Evolutionary conservation across 164 flowering plant genomes (phyloP), one percentile per base, ranked within the genome.

Genomic region (Cinnamomum chago): DNA sequence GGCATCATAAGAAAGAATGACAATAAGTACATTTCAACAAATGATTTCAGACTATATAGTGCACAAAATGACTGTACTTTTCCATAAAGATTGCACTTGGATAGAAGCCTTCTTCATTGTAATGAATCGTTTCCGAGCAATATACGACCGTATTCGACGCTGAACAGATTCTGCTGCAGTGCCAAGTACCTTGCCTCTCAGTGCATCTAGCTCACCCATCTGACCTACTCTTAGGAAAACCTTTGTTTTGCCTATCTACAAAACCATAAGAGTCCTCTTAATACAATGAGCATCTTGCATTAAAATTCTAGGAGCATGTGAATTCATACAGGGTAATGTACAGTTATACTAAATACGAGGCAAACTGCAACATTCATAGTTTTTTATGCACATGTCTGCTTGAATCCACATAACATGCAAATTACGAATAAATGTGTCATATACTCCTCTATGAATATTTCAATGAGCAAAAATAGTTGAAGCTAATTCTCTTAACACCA

Each of bases 171-270:
- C 84, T 47, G 92, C 97, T 68, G 95, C 86, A 73, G 70, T 80
- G 68, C 83, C 82, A 69, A 86, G 92, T 67, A 84, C 70, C 77
- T 75, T 81, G 68, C 89, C 83, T 84, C 95, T 90, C 68, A 77
- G 81, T 65, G 94, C 87, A 88, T 95, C 99, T 77, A 95, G 77
- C 79, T 92, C 94, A 70, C 97, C 99, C 97, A 92, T 91, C 78
- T 91, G 97, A 70, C 97, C 97, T 76, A 95, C 94, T 84, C 93
- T 87, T 51, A 92, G 80, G 79, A 94, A 94, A 73, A 96, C 81
- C 80, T 91, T 90, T 70, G 95, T 83, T 78, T 90, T 81, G 60
- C 99, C 99, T 72, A 95, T 83, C 98, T 94, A 92, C 72, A 76
- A 65, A 73, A 73, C 68, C 25, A 22, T 33, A 5, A 7, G 28